Conservation (phyloP, 2,329 filamentous ascomycete genomes). For the Aspergillus sojae region DNA sequence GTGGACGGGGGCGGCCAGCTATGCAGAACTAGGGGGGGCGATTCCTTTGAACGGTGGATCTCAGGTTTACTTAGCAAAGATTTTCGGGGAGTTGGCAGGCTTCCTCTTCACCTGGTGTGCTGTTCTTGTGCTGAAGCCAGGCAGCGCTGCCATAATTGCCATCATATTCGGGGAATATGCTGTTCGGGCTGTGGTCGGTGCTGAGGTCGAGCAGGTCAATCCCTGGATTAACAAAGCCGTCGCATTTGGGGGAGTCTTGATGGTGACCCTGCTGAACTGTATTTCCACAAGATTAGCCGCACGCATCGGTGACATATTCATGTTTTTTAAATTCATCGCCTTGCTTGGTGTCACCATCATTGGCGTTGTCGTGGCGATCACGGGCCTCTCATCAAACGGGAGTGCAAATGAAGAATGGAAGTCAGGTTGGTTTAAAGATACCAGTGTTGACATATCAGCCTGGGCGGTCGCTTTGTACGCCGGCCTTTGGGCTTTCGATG, state of each 20-base stretch:
- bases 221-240: constrained; percentile 90
- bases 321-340: constrained; percentile 95
- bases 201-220: constrained; percentile 79
- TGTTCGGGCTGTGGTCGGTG: constrained; percentile 82
- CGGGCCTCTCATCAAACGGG: constrained; percentile 77
- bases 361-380: constrained; percentile 85
- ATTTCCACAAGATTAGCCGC: constrained; percentile 87
- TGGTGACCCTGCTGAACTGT: constrained; percentile 85
- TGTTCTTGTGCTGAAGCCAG: constrained; percentile 90
- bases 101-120: constrained; percentile 98
- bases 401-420: constrained; percentile 84
- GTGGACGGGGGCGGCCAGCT: constrained; percentile 94
- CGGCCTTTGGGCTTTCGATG: constrained; percentile 96
- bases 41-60: constrained; percentile 94
- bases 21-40: constrained; percentile 91
- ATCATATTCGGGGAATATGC: constrained; percentile 99
- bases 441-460: constrained; percentile 74
- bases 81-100: constrained; percentile 88
- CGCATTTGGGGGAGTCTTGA: constrained; percentile 72
- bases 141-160: constrained; percentile 87
- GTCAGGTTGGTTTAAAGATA: constrained; percentile 84
- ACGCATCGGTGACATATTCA: constrained; percentile 84
- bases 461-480: constrained; percentile 96
- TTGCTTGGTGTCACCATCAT: constrained; percentile 83
- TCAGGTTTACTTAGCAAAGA: constrained; percentile 93